These are phyloP conservation scores for Sphenostylis stenocarpa DNA, from an alignment of 306 rosid genomes.

Conservation along the genomic window DNA sequence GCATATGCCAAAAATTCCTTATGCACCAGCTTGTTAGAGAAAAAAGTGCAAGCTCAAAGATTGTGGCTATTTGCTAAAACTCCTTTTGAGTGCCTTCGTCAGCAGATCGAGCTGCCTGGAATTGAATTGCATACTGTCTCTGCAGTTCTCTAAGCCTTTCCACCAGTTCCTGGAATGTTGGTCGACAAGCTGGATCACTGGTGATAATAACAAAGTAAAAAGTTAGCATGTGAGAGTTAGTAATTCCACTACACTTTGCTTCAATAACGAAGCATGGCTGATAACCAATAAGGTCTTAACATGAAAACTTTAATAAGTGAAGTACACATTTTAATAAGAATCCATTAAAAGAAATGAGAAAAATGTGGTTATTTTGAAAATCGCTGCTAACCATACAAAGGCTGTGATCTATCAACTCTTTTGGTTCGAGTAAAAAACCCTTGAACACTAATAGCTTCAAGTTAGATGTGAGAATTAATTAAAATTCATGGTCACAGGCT, in stretches of 20 bases:
- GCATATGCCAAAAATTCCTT: conserved; percentile 22
- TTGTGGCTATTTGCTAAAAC: conserved; percentile 32
- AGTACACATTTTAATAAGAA: not conserved
- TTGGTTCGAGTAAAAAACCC: not conserved
- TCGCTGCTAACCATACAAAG: not conserved
- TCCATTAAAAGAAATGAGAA: not conserved
- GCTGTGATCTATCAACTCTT: not conserved
- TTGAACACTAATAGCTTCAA: not conserved
- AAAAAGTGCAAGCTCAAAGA: conserved; percentile 28
- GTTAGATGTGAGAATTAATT: not conserved
- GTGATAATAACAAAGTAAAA: conserved; percentile 26
- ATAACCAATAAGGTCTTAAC: not conserved
- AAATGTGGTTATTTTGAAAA: not conserved
- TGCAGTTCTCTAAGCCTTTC: conserved; percentile 77
- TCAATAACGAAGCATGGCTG: not conserved
- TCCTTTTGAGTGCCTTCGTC: conserved; percentile 63
- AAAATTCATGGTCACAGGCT: not conserved
- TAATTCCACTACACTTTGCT: not conserved
- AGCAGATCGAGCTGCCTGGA: conserved; percentile 71
- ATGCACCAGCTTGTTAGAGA: conserved; percentile 35
- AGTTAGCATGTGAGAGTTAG: conserved; percentile 21
- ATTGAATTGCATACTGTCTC: conserved; percentile 57
- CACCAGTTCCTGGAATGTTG: conserved; percentile 78
- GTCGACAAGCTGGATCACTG: conserved; percentile 82
- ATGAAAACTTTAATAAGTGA: not conserved